Evolutionary conservation across 2,329 filamentous ascomycete species (phyloP), one percentile per base, ranked within the genome.

Genomic region (Fusarium piperis): DNA sequence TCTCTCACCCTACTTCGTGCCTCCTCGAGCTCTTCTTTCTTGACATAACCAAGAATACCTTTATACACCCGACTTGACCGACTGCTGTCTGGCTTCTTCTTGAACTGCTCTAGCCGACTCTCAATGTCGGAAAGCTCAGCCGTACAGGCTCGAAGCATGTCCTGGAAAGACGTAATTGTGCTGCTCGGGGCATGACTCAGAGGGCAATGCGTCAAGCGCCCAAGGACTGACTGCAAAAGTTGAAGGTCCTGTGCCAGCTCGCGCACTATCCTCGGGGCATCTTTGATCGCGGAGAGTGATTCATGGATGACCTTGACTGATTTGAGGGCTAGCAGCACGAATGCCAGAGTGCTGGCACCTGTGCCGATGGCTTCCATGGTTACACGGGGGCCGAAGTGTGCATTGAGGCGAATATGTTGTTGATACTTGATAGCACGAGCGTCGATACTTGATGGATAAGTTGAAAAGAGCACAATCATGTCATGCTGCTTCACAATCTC

Each of bases 21-120:
- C 3, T 53, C 51, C 18, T 71, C 67, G 0, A 71, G 35, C 7
- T 71, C 60, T 16, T 71, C 58, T 20, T 71, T 68, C 13, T 70
- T 71, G 9, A 70, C 44, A 10, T 65, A 66, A 0, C 59, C 35
- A 7, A 65, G 44, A 5, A 65, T 13, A 1, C 61, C 44, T 6
- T 52, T 66, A 11, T 38, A 53, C 4, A 60, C 7, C 5, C 61
- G 44, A 11, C 36, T 53, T 3, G 64, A 46, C 0, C 36, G 44
- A 13, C 44, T 64, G 11, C 33, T 48, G 4, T 7, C 20, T 44
- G 36, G 26, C 4, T 41, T 15, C 12, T 20, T 12, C 52, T 46
- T 48, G 26, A 66, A 66, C 9, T 16, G 35, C 6, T 30, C 20
- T 15, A 66, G 35, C 4, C 36, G 64, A 2, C 4, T 23, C 16